Percentiles rank a stretch among this genome's conserved stretches.
Evolutionary conservation across 306 rosid genomes (phyloP).

Genomic region (Hippophae gyantsensis): DNA sequence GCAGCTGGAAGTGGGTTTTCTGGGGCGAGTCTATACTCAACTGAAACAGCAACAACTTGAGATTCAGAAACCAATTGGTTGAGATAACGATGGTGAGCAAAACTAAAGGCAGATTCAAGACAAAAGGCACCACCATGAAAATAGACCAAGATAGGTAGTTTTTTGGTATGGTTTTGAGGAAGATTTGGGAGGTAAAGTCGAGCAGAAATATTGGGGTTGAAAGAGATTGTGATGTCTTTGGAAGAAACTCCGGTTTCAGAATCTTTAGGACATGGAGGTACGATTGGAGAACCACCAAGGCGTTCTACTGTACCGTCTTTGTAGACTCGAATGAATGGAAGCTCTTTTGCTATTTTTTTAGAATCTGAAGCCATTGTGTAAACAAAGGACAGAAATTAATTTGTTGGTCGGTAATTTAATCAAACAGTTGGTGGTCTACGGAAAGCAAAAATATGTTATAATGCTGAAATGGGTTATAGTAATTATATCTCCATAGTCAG

Average conservation of each 20-base stretch:
- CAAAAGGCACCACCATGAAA: constrained; percentile 39
- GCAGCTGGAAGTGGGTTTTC: constrained; percentile 29
- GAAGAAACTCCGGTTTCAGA: constrained; percentile 13
- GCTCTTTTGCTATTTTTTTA: no score
- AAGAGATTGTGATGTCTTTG: constrained; percentile 18
- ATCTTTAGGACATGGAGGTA: constrained; percentile 17
- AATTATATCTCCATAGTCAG: no score
- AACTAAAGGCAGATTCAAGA: constrained; percentile 17
- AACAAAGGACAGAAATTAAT: no score
- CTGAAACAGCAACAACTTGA: constrained; percentile 16
- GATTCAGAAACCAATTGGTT: constrained; percentile 6
- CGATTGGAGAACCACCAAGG: background rate
- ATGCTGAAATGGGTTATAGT: no score
- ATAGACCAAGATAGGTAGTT: constrained; percentile 27
- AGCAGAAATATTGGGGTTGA: constrained; percentile 13
- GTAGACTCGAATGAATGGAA: constrained; percentile 12
- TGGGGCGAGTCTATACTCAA: constrained; percentile 25
- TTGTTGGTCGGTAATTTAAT: no score
- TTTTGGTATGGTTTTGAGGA: constrained; percentile 2
- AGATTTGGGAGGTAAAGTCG: constrained; percentile 25
- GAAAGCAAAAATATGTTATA: no score
- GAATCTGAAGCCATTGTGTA: no score
- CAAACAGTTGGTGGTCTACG: no score
- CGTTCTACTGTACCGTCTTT: constrained; percentile 19
- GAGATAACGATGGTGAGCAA: constrained; percentile 14